phyloP scores from a whole-genome alignment of 139 green algal species.

The Zygnema circumcarinatum region DNA sequence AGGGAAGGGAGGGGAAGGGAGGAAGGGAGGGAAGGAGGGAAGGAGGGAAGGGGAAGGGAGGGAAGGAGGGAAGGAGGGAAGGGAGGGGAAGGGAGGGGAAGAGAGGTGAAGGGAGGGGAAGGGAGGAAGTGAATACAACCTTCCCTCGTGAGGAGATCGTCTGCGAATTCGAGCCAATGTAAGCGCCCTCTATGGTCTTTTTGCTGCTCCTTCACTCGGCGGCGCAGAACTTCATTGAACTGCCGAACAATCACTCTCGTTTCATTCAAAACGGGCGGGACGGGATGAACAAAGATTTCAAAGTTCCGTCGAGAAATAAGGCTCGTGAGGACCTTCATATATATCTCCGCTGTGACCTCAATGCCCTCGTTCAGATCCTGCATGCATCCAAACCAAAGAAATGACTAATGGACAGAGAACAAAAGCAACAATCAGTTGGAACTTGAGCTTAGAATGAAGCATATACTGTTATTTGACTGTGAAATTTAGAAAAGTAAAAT shows the following conservation, averaged over 20 bases:
- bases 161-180: constrained; percentile 75
- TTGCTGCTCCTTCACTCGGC: constrained; percentile 10
- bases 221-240: constrained; percentile 28
- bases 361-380: constrained; percentile 70
- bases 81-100: not conserved
- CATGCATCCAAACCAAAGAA: no score
- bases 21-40: not conserved
- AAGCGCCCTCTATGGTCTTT: no score
- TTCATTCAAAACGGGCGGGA: constrained; percentile 73
- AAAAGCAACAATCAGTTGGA: no score
- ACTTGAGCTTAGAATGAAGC: no score
- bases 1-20: no score
- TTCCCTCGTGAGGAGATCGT: constrained; percentile 44
- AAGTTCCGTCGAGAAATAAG: constrained; percentile 61
- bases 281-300: constrained; percentile 75
- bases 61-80: not conserved
- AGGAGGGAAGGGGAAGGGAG: not conserved
- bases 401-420: no score
- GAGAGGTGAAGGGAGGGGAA: not conserved
- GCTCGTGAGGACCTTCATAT: constrained; percentile 56
- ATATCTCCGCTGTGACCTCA: constrained; percentile 70
- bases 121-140: not conserved
- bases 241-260: constrained; percentile 54
- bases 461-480: no score
- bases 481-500: no score